phyloP scores from a whole-genome alignment of 345 rosid genomes.

The Eucalyptus erythrocorys region DNA sequence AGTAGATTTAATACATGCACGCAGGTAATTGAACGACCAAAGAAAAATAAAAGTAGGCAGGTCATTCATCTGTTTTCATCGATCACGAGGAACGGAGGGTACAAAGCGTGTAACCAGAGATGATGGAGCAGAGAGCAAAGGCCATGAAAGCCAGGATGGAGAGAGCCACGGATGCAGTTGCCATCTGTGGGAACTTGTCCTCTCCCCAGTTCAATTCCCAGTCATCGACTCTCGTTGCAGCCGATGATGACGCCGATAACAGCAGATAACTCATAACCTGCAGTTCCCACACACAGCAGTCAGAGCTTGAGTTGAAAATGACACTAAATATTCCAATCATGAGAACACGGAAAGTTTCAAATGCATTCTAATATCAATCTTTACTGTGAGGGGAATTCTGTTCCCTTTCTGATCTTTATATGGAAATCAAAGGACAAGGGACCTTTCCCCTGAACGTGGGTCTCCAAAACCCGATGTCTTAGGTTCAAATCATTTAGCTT shows the following conservation, averaged over 20 bases:
- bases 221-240: constrained; percentile 68
- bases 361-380: neutral
- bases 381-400: neutral
- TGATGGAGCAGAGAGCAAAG: constrained; percentile 58
- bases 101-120: constrained; percentile 58
- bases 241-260: constrained; percentile 77
- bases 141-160: constrained; percentile 57
- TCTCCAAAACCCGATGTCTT: no score
- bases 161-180: constrained; percentile 53
- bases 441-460: no score
- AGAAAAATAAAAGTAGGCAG: neutral
- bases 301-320: neutral
- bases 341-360: neutral
- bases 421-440: no score
- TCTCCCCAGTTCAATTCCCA: constrained; percentile 82
- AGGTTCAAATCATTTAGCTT: neutral
- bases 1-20: neutral
- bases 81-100: constrained; percentile 18
- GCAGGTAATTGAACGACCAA: neutral
- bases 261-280: constrained; percentile 78
- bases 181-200: constrained; percentile 78
- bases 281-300: neutral
- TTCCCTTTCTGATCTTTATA: neutral
- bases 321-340: neutral
- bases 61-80: neutral